Evolutionary conservation across 1,284 basidiomycete species (phyloP).

Genomic region (Ganoderma boninense): DNA sequence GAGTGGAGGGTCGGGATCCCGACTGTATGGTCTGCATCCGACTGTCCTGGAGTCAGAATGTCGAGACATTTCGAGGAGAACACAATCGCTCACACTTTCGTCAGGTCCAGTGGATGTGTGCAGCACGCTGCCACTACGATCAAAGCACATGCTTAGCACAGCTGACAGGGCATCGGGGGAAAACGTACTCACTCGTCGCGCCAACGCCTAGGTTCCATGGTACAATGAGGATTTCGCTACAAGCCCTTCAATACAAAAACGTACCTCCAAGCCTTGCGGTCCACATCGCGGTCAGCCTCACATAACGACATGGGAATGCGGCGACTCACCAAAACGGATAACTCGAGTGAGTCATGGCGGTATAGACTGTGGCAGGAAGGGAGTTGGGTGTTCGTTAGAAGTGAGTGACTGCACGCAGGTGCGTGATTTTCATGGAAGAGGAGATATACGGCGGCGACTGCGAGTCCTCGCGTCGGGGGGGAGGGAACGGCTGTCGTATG

Average conservation of each 20-base stretch:
- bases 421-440: slow-evolving; percentile 32
- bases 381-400: slow-evolving; percentile 15
- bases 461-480: not conserved
- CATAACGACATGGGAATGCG: slow-evolving; percentile 10
- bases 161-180: slow-evolving; percentile 11
- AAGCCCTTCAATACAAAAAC: slow-evolving; percentile 29
- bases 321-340: slow-evolving; percentile 72
- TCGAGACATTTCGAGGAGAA: not conserved
- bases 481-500: slow-evolving; percentile 9
- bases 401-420: slow-evolving; percentile 17
- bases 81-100: slow-evolving; percentile 75
- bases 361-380: not conserved
- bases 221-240: not conserved
- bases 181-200: slow-evolving; percentile 69
- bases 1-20: slow-evolving; percentile 60
- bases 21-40: slow-evolving; percentile 80
- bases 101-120: slow-evolving; percentile 88
- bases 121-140: slow-evolving; percentile 82
- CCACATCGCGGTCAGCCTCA: slow-evolving; percentile 13
- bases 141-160: slow-evolving; percentile 17
- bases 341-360: slow-evolving; percentile 39
- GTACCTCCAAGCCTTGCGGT: slow-evolving; percentile 74
- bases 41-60: slow-evolving; percentile 45
- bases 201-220: slow-evolving; percentile 62
- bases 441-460: slow-evolving; percentile 3